These are phyloP conservation scores for Guadua angustifolia DNA, from an alignment of 176 grass and related monocot species.

Conservation along the genomic window DNA sequence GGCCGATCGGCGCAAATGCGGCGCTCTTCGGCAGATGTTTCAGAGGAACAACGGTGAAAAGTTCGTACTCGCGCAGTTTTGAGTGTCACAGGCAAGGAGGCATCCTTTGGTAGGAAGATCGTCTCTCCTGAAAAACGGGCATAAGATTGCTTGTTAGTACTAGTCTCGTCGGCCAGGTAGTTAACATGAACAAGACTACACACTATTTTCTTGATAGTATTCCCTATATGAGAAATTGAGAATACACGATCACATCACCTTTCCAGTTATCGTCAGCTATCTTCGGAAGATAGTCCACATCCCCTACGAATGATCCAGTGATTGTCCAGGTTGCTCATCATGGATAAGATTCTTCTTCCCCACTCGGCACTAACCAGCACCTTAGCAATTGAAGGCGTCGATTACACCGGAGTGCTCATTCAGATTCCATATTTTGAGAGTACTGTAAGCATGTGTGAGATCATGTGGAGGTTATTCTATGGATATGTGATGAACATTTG, in stretches of 20 bases:
- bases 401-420: conserved; percentile 79
- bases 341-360: conserved; percentile 78
- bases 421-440: conserved; percentile 87
- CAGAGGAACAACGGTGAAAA: conserved; percentile 67
- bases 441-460: conserved; percentile 37
- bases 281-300: conserved; percentile 57
- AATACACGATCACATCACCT: conserved; percentile 68
- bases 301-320: conserved; percentile 50
- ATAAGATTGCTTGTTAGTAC: not conserved
- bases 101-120: conserved; percentile 57
- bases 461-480: no score
- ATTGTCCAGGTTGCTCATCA: conserved; percentile 57
- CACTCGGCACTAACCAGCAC: conserved; percentile 72
- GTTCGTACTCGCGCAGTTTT: conserved; percentile 67
- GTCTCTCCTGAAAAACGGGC: conserved; percentile 47
- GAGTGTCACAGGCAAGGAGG: conserved; percentile 64
- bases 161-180: not conserved
- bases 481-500: no score
- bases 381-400: conserved; percentile 87
- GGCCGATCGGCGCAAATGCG: conserved; percentile 69
- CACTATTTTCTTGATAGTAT: not conserved
- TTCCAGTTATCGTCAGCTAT: conserved; percentile 55
- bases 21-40: conserved; percentile 49
- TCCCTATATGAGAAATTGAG: conserved; percentile 31
- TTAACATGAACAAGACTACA: not conserved